Conservation (phyloP, 495 filamentous ascomycete species). For the Tuber aestivum region DNA sequence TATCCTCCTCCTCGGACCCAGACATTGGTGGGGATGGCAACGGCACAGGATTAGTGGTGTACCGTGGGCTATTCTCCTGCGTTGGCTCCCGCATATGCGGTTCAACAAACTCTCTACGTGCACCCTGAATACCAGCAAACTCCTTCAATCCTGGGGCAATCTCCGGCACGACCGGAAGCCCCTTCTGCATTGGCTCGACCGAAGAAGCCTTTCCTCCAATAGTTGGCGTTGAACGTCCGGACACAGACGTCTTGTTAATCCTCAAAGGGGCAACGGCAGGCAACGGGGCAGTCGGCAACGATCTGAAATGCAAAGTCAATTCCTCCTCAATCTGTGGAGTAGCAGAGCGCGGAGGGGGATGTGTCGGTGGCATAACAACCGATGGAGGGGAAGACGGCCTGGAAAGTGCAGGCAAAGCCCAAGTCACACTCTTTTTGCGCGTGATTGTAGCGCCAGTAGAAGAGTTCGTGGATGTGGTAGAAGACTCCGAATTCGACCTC, state of each 20-base stretch:
- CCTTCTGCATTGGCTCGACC: constrained; percentile 20
- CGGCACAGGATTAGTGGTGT: constrained; percentile 40
- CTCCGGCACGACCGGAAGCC: constrained; percentile 21
- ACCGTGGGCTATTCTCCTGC: constrained; percentile 37
- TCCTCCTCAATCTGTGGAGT: constrained; percentile 37
- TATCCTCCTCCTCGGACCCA: constrained; percentile 39
- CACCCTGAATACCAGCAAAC: constrained; percentile 2
- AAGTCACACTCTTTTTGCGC: constrained; percentile 39
- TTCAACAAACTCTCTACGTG: constrained; percentile 33
- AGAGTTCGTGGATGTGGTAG: constrained; percentile 31
- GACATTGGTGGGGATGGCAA: constrained; percentile 40
- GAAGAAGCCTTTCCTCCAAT: constrained; percentile 25
- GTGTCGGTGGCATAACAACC: constrained; percentile 40
- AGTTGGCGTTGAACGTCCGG: constrained; percentile 10
- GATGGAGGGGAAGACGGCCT: constrained; percentile 23
- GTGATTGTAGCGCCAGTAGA: constrained; percentile 29
- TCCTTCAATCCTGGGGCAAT: not conserved
- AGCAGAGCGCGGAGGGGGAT: constrained; percentile 37
- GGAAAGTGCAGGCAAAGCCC: constrained; percentile 32
- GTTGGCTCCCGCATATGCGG: constrained; percentile 41
- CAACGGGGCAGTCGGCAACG: constrained; percentile 31
- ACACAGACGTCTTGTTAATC: constrained; percentile 33
- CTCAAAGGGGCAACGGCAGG: constrained; percentile 37
- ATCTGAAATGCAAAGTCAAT: constrained; percentile 34
- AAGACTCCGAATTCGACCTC: constrained; percentile 35